Conservation (phyloP, 257 asterid species). For the Mentha longifolia region DNA sequence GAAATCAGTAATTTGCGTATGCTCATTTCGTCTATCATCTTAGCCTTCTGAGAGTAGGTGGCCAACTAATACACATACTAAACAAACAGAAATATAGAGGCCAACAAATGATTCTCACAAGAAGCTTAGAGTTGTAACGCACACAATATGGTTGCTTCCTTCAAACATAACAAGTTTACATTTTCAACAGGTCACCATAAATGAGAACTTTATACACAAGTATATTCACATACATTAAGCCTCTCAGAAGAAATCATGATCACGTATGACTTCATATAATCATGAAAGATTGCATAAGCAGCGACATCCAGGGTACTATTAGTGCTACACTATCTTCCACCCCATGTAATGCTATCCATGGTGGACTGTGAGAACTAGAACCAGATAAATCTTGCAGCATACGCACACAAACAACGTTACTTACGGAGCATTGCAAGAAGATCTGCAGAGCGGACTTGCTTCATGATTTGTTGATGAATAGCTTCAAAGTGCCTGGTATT, state of each 20-base stretch:
- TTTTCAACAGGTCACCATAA: constrained; percentile 7
- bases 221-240: constrained; percentile 11
- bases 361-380: constrained; percentile 20
- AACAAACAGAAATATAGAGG: not conserved
- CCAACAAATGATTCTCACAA: constrained; percentile 2
- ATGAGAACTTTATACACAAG: constrained; percentile 19
- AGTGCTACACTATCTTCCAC: constrained; percentile 1
- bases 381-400: constrained; percentile 24
- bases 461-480: constrained; percentile 62
- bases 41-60: constrained; percentile 25
- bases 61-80: constrained; percentile 13
- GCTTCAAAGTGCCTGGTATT: constrained; percentile 86
- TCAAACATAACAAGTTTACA: constrained; percentile 17
- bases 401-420: constrained; percentile 43
- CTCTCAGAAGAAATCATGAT: not conserved
- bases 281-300: no score
- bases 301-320: constrained; percentile 18
- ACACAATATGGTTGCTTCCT: constrained; percentile 12
- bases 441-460: constrained; percentile 60
- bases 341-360: constrained; percentile 9
- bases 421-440: constrained; percentile 74
- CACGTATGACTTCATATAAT: not conserved
- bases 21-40: not conserved
- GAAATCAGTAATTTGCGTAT: no score
- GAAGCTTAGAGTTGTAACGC: constrained; percentile 6